Conservation (phyloP, 352 stramenopile species). For the Phytopythium delawarense region DNA sequence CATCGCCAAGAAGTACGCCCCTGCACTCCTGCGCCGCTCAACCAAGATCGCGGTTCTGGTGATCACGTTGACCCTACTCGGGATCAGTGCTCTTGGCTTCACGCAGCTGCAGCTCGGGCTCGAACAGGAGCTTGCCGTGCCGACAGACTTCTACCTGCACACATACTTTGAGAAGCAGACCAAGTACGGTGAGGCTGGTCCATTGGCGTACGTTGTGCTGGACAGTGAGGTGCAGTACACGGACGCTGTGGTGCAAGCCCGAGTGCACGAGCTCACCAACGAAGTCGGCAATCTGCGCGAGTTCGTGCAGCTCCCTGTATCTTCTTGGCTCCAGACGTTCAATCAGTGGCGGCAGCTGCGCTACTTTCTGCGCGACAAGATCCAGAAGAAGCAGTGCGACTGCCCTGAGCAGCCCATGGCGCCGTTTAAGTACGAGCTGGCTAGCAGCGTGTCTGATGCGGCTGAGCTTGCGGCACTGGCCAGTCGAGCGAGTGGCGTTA, state of each 20-base stretch:
- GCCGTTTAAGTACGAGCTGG: slow-evolving; percentile 72
- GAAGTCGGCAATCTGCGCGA: slow-evolving; percentile 62
- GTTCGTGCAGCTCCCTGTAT: slow-evolving; percentile 83
- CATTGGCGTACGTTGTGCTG: slow-evolving; percentile 83
- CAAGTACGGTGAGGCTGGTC: slow-evolving; percentile 76
- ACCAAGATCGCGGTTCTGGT: slow-evolving; percentile 64
- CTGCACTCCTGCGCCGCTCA: slow-evolving; percentile 50
- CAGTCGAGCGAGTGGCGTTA: not conserved
- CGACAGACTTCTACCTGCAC: slow-evolving; percentile 86
- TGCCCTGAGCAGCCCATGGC: slow-evolving; percentile 73
- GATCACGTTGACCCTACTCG: slow-evolving; percentile 20
- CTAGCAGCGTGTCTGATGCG: slow-evolving; percentile 13
- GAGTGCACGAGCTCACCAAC: slow-evolving; percentile 68
- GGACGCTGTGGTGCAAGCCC: slow-evolving; percentile 38
- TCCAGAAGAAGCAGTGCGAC: slow-evolving; percentile 48
- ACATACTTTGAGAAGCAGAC: slow-evolving; percentile 88
- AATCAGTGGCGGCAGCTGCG: slow-evolving; percentile 87
- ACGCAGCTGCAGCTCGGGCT: slow-evolving; percentile 76
- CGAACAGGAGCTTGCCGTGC: slow-evolving; percentile 85
- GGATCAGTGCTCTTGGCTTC: slow-evolving; percentile 52
- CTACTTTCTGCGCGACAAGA: slow-evolving; percentile 75
- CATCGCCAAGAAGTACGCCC: slow-evolving; percentile 61
- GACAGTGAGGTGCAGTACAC: slow-evolving; percentile 66
- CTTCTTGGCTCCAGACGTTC: slow-evolving; percentile 86
- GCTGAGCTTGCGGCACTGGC: not conserved